phyloP scores from a whole-genome alignment of 2,329 filamentous ascomycete genomes.

The Nigrospora osmanthi region DNA sequence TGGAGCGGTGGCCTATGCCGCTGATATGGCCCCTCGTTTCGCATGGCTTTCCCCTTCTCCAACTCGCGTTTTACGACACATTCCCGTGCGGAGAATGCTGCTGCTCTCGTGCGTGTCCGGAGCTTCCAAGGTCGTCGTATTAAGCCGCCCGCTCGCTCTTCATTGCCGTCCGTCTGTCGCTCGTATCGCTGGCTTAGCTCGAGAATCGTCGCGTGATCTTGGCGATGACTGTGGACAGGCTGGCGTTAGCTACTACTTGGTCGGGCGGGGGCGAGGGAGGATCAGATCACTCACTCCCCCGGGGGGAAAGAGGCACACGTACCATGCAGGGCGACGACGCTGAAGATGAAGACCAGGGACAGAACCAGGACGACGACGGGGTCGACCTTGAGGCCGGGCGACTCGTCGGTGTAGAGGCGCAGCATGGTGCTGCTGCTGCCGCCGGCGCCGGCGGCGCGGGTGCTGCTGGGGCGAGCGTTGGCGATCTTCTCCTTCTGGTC shows the following conservation, averaged over 20 bases:
- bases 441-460: conserved; percentile 85
- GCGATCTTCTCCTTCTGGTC: conserved; percentile 97
- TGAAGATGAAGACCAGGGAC: conserved; percentile 97
- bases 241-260: background rate
- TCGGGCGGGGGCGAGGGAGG: background rate
- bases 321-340: conserved; percentile 96
- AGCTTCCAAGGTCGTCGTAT: too few relatives aligned
- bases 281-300: conserved; percentile 7
- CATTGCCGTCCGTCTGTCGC: too few relatives aligned
- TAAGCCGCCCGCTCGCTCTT: too few relatives aligned
- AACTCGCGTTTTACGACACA: too few relatives aligned
- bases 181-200: conserved; percentile 32
- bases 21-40: too few relatives aligned
- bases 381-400: conserved; percentile 93
- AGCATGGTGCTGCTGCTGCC: conserved; percentile 98
- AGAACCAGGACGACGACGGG: conserved; percentile 95
- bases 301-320: conserved; percentile 30
- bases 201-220: conserved; percentile 89
- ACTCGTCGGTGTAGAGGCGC: conserved; percentile 99
- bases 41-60: too few relatives aligned
- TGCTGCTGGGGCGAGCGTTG: conserved; percentile 88
- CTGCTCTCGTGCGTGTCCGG: too few relatives aligned
- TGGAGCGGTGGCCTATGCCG: too few relatives aligned
- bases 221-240: conserved; percentile 67
- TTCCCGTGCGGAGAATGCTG: too few relatives aligned